Evolutionary conservation across 805 yeast genomes (phyloP).

Genomic region (Nakazawaea populi): DNA sequence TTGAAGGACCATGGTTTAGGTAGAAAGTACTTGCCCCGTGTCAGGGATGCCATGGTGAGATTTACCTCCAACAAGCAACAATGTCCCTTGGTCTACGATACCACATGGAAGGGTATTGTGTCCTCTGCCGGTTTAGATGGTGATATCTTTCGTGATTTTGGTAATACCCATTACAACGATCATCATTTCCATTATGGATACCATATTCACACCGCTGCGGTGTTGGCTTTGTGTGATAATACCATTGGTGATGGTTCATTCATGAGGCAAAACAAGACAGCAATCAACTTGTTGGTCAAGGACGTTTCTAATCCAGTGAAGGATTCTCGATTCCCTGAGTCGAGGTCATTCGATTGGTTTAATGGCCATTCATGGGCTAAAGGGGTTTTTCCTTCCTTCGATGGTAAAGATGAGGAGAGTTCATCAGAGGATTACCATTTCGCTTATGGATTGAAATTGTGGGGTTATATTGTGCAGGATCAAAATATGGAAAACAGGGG

Average conservation of each 20-base stretch:
- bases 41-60: slow-evolving; percentile 61
- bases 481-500: slow-evolving; percentile 46
- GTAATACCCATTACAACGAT: slow-evolving; percentile 66
- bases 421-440: slow-evolving; percentile 67
- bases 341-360: slow-evolving; percentile 64
- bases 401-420: slow-evolving; percentile 71
- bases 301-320: slow-evolving; percentile 55
- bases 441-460: slow-evolving; percentile 54
- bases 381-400: slow-evolving; percentile 62
- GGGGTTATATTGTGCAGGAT: slow-evolving; percentile 51
- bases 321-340: slow-evolving; percentile 55
- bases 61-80: slow-evolving; percentile 63
- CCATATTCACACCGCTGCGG: slow-evolving; percentile 65
- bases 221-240: slow-evolving; percentile 49
- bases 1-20: slow-evolving; percentile 50
- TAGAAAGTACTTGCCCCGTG: slow-evolving; percentile 40
- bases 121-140: slow-evolving; percentile 55
- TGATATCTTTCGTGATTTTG: slow-evolving; percentile 56
- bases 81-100: slow-evolving; percentile 70
- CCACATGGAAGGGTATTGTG: slow-evolving; percentile 66
- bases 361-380: slow-evolving; percentile 74
- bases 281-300: slow-evolving; percentile 48
- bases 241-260: slow-evolving; percentile 37
- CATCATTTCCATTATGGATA: slow-evolving; percentile 78
- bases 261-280: slow-evolving; percentile 37